Evolutionary conservation across 495 filamentous ascomycete species (phyloP), one percentile per base, ranked within the genome.

Genomic region (Podospora pseudoanserina): DNA sequence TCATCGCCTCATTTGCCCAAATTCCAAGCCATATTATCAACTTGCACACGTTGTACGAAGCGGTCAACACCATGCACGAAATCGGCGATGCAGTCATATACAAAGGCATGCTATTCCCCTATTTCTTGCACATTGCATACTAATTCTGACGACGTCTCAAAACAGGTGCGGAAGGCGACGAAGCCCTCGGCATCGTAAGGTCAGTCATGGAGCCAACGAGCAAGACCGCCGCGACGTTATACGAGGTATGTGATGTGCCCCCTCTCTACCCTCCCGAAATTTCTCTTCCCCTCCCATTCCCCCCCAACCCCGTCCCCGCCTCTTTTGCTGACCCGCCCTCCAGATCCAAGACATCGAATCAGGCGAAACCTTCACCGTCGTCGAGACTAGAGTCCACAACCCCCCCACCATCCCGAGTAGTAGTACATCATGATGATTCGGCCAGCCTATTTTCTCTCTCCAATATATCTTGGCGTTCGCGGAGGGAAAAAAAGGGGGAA

Each of bases 311-410:
- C 23, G 1, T 23, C 23, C 23, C 23, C 23, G 23, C 23, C 23
- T 23, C 23, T 9, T 19, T 58, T 9, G n/a, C 23, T 58, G 55
- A 58, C 55, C 18, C 18, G 11, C 2, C 18, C 23, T 15, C 7
- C 13, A 58, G 55, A 58, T 58, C 23, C 55, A 58, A 58, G 55
- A 58, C 23, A 58, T 58, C 55, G 55, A 58, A 26, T 15, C 9
- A 15, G 55, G 55, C n/a, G 55, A 58, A 11, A 58, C 55, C n/a
- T 58, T 58, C 23, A 58, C 55, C 23, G 55, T 58, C 9, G 55
- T 58, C 18, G 55, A 58, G 18, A 20, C 55, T 0, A 58, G 55
- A 20, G 23, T 58, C 39, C 39, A 49, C 15, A 16, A 18, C 39
- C 7, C 15, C 23, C 23, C 23, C 1, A 23, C 23, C 23, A 23